Evolutionary conservation across 805 yeast species (phyloP), one percentile per base, ranked within the genome.

Genomic region (Cyberlindnera maclurae): DNA sequence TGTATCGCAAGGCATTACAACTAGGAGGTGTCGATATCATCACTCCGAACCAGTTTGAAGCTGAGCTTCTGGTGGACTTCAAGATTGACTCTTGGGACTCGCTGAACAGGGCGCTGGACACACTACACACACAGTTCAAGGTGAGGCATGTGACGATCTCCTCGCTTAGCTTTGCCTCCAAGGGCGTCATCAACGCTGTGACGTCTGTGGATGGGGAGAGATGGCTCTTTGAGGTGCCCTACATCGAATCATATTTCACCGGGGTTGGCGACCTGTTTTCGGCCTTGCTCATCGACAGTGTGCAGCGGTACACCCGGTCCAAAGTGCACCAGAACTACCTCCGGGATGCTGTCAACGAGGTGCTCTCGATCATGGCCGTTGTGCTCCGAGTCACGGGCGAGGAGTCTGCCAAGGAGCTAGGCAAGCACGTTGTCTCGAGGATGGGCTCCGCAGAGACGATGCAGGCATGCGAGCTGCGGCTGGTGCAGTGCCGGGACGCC

Each of bases 201-300:
- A 40, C 50, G 5, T 53, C 58, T 2, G 34, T 30, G 7, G 29
- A 34, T n/a, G 43, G 37, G 4, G 16, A 38, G 16, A 34, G 48
- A 13, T 39, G 37, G 4, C 15, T 44, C 34, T 77, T 73, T 50
- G 68, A 69, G 46, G 69, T 82, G 12, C 82, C 84, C 2, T 65
- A 69, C 27, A 73, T 86, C 31, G 76, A 80, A 39, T 79, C 90
- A 5, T 87, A 90, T 57, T 90, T 89, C 62, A 86, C 96, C 0
- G 97, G 97, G 2, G 95, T 93, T 0, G 97, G 97, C 6, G 97
- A 89, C 53, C 60, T 89, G 31, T 89, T 90, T 51, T 80, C 95
- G 0, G 90, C 95, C 0, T 58, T 89, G 29, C 58, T 88, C 26
- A 50, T 85, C 5, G 94, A 82, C 57, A 71, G 84, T 47, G 63